Evolutionary conservation across 139 green algal genomes (phyloP).

Genomic region (Ettlia oleoabundans): DNA sequence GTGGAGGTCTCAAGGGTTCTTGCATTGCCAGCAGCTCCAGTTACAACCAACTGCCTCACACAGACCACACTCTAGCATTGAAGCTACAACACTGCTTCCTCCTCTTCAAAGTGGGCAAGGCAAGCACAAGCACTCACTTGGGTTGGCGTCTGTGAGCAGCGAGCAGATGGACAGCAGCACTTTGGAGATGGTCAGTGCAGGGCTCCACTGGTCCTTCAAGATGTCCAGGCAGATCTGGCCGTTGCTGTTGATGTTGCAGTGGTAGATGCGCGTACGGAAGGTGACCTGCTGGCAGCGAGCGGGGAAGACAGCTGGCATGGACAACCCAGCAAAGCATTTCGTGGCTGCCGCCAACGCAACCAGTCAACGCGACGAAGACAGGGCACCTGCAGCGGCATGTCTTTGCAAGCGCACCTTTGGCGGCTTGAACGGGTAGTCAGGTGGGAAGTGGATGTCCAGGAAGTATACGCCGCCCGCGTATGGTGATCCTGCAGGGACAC

Average conservation of each 20-base stretch:
- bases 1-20: no score
- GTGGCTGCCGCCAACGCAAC: not conserved
- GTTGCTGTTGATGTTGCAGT: constrained; percentile 93
- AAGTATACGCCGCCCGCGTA: constrained; percentile 95
- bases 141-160: constrained; percentile 93
- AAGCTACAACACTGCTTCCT: no score
- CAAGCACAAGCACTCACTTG: constrained; percentile 71
- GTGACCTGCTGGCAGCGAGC: constrained; percentile 54
- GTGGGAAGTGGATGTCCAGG: constrained; percentile 93
- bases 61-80: no score
- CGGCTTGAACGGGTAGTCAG: constrained; percentile 97
- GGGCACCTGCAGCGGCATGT: no score
- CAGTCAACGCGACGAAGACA: no score
- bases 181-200: constrained; percentile 90
- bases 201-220: constrained; percentile 93
- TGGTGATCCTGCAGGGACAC: constrained; percentile 72
- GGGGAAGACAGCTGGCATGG: no score
- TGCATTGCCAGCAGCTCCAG: no score
- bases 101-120: no score
- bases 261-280: constrained; percentile 93
- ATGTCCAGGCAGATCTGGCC: constrained; percentile 93
- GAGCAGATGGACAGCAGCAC: constrained; percentile 92
- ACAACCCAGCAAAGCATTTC: not conserved
- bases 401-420: no score
- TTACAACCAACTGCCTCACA: no score